Base-by-base conservation (phyloP, 306 rosid genomes). In the Quercus dentata region DNA sequence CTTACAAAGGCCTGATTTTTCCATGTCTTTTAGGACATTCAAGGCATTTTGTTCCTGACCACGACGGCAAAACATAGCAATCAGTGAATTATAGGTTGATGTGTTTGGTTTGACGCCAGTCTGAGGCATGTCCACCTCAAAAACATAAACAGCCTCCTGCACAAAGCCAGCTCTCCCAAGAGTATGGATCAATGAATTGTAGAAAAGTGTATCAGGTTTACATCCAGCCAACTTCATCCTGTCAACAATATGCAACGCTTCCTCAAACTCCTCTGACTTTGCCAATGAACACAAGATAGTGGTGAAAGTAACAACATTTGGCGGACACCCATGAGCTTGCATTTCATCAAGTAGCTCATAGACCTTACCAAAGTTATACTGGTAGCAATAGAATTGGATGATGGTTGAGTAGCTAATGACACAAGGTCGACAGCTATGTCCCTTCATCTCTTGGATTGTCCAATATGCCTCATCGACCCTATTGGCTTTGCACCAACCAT, bases 371-470 rank as follows among this genome's bases (percentile, higher is more conserved):
- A 90, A 92, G 56, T 92, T 81, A 82, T 28, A 74, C 57, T 77
- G 90, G 67, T 55, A 75, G 72, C 97, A 90, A 78, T 92, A 91
- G 64, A 87, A 90, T 51, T 71, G 87, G 59, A 91, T 81, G 67
- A 94, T 90, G 67, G 86, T 91, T 2, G 99, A 88, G 77, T 90
- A 94, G 81, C 97, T 92, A 61, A 92, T 87, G 49, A 87, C 95
- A 72, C 94, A 91, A 61, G 97, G 99, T 70, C 55, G 76, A 83
- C 20, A 85, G 25, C 95, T 95, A 6, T 91, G 83, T 13, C 97
- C 97, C 82, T 87, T 94, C 99, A 94, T 94, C 87, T 94, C 99
- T 74, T 90, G 87, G 25, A 92, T 85, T 0, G 97, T 94, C 97
- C 99, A 94, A 75, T 87, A 89, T 0, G 97, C 97, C 87, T 94